Evolutionary conservation across 345 rosid species (phyloP).

Genomic region (Syzygium jambos): DNA sequence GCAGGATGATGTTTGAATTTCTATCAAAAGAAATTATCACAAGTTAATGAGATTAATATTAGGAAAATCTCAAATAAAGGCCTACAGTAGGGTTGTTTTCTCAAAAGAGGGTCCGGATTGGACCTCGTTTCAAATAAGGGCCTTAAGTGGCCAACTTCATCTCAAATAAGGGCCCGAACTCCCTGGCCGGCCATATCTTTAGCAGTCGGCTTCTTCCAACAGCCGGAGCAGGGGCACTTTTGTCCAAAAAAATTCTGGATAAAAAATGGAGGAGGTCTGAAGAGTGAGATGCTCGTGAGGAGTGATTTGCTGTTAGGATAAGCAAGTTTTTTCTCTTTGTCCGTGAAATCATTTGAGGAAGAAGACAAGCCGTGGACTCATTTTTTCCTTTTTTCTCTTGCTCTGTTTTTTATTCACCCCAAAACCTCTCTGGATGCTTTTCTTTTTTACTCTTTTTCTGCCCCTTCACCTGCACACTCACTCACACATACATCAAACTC

Average conservation of each 20-base stretch:
- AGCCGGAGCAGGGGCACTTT: not conserved
- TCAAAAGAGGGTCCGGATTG: not conserved
- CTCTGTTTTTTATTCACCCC: not conserved
- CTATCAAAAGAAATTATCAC: conserved; percentile 17
- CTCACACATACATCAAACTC: not conserved
- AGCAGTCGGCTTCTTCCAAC: not conserved
- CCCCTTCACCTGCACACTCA: not conserved
- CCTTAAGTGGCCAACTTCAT: not conserved
- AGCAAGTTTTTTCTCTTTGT: not conserved
- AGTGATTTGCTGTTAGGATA: not conserved
- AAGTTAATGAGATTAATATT: not conserved
- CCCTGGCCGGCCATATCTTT: not conserved
- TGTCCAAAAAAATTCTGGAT: not conserved
- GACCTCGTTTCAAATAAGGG: not conserved
- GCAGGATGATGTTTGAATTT: conserved; percentile 94
- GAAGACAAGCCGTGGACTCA: not conserved
- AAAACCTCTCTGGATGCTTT: not conserved
- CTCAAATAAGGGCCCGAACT: not conserved
- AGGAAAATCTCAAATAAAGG: not conserved
- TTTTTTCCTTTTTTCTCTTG: not conserved
- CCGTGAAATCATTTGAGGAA: not conserved
- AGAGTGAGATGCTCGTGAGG: not conserved
- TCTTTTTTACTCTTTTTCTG: not conserved
- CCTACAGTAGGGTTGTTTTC: not conserved
- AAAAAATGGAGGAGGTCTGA: not conserved